Base-by-base conservation (phyloP, 345 rosid species). In the Pugionium cornutum region DNA sequence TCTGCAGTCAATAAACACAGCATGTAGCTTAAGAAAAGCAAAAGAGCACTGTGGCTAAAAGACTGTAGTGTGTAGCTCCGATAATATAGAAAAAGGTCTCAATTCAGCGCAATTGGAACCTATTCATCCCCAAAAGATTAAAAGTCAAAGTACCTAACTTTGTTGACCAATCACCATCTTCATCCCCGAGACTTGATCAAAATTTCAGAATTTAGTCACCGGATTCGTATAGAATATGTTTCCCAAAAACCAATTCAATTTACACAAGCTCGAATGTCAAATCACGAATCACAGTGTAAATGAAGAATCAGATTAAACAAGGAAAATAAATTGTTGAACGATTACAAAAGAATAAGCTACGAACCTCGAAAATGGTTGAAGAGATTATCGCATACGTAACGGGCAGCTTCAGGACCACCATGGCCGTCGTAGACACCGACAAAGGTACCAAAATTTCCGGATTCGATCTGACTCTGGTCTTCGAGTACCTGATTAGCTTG, bases 371-470 rank as follows among this genome's bases (percentile, higher is more conserved):
- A 92, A 79, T 87, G 80, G 32, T 70, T 78, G 58, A 84, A 87
- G 74, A 89, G 79, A 77, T 86, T 77, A 84, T 87, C 89, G 36
- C 94, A 83, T 72, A 84, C 94, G 42, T 83, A 87, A 30, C 94
- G 89, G n/a, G 98, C 82, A 11, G 97, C 91, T 5, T 87, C 86
- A 7, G 94, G 94, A 30, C 96, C 97, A 25, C 96, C 96, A 62
- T 92, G 98, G 9, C 97, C 98, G 54, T 92, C 97, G 56, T 89
- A 92, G 42, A 92, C 85, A 9, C 95, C 97, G 25, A 92, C 87
- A 62, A 92, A 89, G 31, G 98, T 92, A 11, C 98, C 98, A 32
- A 87, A 86, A 34, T 78, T 81, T 2, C 98, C 98, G 34, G 91
- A 89, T 76, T 92, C 98, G 74, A 92, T 75, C 83, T 86, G 96